phyloP scores from a whole-genome alignment of 2,329 filamentous ascomycete genomes.

The Phoma herbarum region DNA sequence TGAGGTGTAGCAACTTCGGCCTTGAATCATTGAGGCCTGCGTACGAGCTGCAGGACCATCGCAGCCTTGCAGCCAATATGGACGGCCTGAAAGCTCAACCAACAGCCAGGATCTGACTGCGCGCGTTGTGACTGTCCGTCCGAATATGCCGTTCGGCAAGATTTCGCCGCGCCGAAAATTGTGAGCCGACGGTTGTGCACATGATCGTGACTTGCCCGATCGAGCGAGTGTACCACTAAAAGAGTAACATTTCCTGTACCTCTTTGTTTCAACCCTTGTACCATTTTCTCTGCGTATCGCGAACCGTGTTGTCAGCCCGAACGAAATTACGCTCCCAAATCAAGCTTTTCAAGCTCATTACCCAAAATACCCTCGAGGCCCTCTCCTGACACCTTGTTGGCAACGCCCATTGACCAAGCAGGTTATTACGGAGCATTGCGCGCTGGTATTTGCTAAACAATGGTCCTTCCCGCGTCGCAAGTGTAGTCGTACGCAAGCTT shows the following conservation, averaged over 20 bases:
- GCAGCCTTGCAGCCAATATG: conserved; percentile 6
- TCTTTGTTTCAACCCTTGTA: conserved; percentile 24
- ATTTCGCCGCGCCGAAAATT: conserved; percentile 10
- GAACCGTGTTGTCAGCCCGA: conserved; percentile 10
- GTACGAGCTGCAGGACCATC: background rate
- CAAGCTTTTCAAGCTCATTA: background rate
- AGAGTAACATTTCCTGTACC: conserved; percentile 7
- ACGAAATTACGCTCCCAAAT: conserved; percentile 4
- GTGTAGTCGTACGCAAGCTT: background rate
- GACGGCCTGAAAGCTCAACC: background rate
- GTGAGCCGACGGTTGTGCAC: background rate
- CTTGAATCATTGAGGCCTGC: background rate
- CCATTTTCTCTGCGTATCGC: conserved; percentile 33
- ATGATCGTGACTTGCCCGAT: conserved; percentile 13
- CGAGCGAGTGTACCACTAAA: conserved; percentile 17
- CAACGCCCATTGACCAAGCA: background rate
- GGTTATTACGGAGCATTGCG: background rate
- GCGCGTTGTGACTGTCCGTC: background rate
- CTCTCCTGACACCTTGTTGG: background rate
- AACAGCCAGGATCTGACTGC: background rate
- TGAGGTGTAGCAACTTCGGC: background rate
- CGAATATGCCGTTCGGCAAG: conserved; percentile 4
- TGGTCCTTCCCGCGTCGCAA: background rate
- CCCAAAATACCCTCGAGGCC: background rate
- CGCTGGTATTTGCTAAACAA: background rate